phyloP scores from a whole-genome alignment of 805 yeast species.

The Vanderwaltozyma tropicalis region DNA sequence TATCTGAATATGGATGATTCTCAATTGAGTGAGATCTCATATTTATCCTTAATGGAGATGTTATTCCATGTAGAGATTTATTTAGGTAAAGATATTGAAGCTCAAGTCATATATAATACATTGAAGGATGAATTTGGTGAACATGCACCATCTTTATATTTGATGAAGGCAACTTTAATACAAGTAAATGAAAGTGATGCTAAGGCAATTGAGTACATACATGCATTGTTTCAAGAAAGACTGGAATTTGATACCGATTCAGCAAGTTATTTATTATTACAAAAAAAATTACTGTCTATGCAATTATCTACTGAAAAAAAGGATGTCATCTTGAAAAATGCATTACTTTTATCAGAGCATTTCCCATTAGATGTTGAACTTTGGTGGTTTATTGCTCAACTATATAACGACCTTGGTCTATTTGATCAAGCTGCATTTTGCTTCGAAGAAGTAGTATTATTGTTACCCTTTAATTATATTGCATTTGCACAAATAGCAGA shows the following conservation, averaged over 20 bases:
- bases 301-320: constrained; percentile 8
- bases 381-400: constrained; percentile 68
- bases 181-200: constrained; percentile 20
- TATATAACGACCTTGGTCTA: constrained; percentile 52
- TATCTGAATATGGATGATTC: constrained; percentile 18
- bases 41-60: constrained; percentile 55
- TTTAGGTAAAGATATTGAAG: constrained; percentile 59
- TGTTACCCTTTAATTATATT: constrained; percentile 42
- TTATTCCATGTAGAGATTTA: constrained; percentile 56
- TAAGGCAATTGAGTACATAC: constrained; percentile 35
- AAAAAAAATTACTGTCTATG: constrained; percentile 22
- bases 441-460: constrained; percentile 57
- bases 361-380: constrained; percentile 64
- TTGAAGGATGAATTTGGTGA: constrained; percentile 60
- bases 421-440: constrained; percentile 58
- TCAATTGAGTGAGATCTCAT: constrained; percentile 28
- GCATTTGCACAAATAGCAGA: constrained; percentile 25
- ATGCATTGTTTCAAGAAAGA: constrained; percentile 38
- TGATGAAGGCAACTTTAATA: constrained; percentile 22
- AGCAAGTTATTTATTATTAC: constrained; percentile 20
- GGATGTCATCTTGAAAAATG: constrained; percentile 10
- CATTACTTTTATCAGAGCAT: constrained; percentile 19
- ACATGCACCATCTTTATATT: constrained; percentile 23
- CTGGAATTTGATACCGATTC: constrained; percentile 40
- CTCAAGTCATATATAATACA: constrained; percentile 53